Evolutionary conservation across 1,284 basidiomycete genomes (phyloP), one percentile per base, ranked within the genome.

Genomic region (Fistulina hepatica): DNA sequence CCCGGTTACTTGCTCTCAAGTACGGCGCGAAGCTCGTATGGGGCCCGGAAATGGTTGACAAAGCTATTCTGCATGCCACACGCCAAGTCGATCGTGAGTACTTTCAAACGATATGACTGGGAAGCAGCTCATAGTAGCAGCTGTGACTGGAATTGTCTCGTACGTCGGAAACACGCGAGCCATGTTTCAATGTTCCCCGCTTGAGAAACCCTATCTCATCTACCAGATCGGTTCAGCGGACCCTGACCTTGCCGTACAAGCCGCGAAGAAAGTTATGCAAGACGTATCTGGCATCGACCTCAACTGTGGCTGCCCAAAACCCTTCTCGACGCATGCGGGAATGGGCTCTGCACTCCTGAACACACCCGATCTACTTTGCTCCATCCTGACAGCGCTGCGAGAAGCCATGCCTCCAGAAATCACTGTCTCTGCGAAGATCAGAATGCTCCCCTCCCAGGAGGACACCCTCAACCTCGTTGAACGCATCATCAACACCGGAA

Each of bases 291-390:
- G 93, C 15, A 74, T 99, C 52, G 92, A 94, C 57, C 76, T 95
- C 46, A 95, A 94, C 57, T 95, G 92, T 52, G 95, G 89, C 1
- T 93, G 89, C 55, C 92, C 92, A 1, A 95, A 97, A 53, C 84
- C 91, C 2, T 99, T 99, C 60, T 94, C 90, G 15, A 92, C 92
- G 0, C 86, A 92, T 50, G 66, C 81, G 0, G 94, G 95, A 1
- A 97, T 98, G 93, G 95, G 95, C 13, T 93, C 95, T 2, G 93
- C 91, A 9, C 69, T 99, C 11, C 76, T 99, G 33, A 80, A 83
- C 5, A 93, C 84, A 26, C 92, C 95, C 0, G 91, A 95, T 52
- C 64, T 92, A 15, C 71, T 98, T 9, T 93, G 93, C 55, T 68
- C 78, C 15, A 95, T 97, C 48, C 69, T 97, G 16, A 73, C 70